Conservation (phyloP, 2,329 filamentous ascomycete genomes). For the Plectosphaerella cucumerina region DNA sequence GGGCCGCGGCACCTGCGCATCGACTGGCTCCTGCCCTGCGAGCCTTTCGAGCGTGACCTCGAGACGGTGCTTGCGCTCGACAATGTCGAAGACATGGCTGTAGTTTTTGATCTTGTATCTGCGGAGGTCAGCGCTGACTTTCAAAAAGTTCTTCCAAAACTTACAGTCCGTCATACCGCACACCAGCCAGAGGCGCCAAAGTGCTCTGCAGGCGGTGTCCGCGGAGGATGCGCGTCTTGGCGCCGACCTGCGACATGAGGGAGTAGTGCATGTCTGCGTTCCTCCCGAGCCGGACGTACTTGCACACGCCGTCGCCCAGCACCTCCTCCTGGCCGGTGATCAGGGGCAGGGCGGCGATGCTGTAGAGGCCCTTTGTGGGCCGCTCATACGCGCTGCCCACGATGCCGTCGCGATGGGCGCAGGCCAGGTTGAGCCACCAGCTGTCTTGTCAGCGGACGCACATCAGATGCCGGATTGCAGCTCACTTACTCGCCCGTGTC, state of each 20-base stretch:
- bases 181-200: conserved; percentile 45
- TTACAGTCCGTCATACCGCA: conserved; percentile 56
- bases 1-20: conserved; percentile 42
- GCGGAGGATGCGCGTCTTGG: conserved; percentile 46
- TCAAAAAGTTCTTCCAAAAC: conserved; percentile 18
- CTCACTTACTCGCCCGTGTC: conserved; percentile 44
- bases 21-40: conserved; percentile 34
- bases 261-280: conserved; percentile 42
- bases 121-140: background rate
- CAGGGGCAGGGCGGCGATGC: conserved; percentile 43
- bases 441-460: conserved; percentile 22
- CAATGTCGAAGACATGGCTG: conserved; percentile 34
- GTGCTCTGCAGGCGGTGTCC: conserved; percentile 46
- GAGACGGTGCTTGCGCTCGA: conserved; percentile 36
- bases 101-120: conserved; percentile 49
- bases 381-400: conserved; percentile 38
- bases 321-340: conserved; percentile 47
- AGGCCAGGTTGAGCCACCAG: conserved; percentile 56
- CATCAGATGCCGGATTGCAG: background rate
- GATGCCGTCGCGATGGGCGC: conserved; percentile 52
- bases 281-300: conserved; percentile 41
- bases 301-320: conserved; percentile 23
- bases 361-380: conserved; percentile 42
- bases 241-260: conserved; percentile 45
- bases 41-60: conserved; percentile 43